Conservation (phyloP, 495 filamentous ascomycete genomes). For the Cercophora newfieldiana region DNA sequence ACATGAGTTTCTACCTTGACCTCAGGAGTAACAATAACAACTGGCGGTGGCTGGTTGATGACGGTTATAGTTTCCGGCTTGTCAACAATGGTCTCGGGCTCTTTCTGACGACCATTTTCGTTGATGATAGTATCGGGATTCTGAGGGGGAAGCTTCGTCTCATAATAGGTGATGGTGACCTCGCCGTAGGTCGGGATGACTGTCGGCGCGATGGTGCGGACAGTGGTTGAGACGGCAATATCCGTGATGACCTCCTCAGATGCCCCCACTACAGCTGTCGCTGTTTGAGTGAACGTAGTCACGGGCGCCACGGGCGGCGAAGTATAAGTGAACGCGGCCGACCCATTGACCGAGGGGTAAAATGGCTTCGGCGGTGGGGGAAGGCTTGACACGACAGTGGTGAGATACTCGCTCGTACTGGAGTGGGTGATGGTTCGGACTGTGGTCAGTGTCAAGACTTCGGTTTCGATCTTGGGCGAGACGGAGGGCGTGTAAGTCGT, state of each 20-base stretch:
- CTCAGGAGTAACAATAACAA: constrained; percentile 18
- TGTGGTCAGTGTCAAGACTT: neutral
- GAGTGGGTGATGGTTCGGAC: neutral
- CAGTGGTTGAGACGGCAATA: neutral
- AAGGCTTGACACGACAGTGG: neutral
- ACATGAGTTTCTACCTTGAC: constrained; percentile 24
- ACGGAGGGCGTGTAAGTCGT: neutral
- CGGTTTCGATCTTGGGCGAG: neutral
- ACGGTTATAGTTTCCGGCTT: constrained; percentile 14
- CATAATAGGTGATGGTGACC: constrained; percentile 32
- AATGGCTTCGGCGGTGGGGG: neutral
- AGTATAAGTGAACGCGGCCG: neutral
- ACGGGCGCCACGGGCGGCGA: neutral
- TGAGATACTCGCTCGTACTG: neutral
- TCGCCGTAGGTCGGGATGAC: constrained; percentile 27
- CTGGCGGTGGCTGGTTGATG: constrained; percentile 24
- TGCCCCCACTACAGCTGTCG: neutral
- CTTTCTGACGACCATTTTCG: neutral
- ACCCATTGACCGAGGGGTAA: neutral
- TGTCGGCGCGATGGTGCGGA: constrained; percentile 22
- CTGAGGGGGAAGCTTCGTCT: constrained; percentile 18
- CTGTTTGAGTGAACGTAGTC: neutral
- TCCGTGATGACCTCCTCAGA: constrained; percentile 6
- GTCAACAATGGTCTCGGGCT: constrained; percentile 19
- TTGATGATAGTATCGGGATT: neutral